Percentiles rank a stretch among this genome's conserved stretches.
These are phyloP conservation scores for Hypsizygus ulmarius DNA, from an alignment of 1,284 basidiomycete genomes.

Conservation along the genomic window DNA sequence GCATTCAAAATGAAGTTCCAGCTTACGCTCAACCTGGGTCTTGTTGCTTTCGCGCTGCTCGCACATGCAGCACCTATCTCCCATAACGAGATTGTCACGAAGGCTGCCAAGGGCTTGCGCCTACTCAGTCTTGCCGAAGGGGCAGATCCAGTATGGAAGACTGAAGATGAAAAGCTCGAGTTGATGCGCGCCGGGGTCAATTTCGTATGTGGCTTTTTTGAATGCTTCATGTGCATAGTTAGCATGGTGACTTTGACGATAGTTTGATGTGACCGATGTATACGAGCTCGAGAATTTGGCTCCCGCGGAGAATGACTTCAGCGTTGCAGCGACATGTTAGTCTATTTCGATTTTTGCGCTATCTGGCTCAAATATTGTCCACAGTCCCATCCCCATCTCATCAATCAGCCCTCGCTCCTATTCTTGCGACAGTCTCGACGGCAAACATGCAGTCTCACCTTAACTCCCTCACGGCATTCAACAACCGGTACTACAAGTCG, in stretches of 20 bases:
- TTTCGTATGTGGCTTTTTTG: constrained; percentile 29
- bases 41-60: constrained; percentile 21
- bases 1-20: constrained; percentile 20
- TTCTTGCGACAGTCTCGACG: constrained; percentile 40
- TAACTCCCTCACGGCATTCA: constrained; percentile 38
- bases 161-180: constrained; percentile 36
- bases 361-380: constrained; percentile 6
- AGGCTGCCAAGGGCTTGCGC: constrained; percentile 40
- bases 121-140: constrained; percentile 47
- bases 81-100: constrained; percentile 33
- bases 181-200: constrained; percentile 31
- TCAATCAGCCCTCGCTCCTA: constrained; percentile 33
- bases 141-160: constrained; percentile 48
- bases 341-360: neutral
- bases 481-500: constrained; percentile 46
- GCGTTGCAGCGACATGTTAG: constrained; percentile 30
- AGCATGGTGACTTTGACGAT: neutral
- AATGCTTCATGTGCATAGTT: neutral
- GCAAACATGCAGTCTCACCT: constrained; percentile 41
- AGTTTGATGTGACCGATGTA: constrained; percentile 52
- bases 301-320: constrained; percentile 15
- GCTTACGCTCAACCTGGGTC: constrained; percentile 18
- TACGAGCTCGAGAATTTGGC: constrained; percentile 45
- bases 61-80: constrained; percentile 30
- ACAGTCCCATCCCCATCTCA: constrained; percentile 40